Conservation (phyloP, 2,329 filamentous ascomycete genomes). For the Colletotrichum horii region DNA sequence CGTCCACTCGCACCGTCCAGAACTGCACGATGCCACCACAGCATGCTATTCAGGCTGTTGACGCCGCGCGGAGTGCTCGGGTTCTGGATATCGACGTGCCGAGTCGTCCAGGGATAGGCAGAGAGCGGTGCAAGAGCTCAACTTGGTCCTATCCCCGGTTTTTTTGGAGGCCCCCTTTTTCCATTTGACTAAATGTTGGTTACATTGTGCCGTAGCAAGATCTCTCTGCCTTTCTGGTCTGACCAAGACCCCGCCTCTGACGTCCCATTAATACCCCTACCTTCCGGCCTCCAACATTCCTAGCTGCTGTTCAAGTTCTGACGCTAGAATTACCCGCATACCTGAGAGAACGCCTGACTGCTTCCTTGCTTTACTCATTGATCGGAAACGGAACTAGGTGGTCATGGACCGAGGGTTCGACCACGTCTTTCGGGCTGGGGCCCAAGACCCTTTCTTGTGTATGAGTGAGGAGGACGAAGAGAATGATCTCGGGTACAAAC, state of each 20-base stretch:
- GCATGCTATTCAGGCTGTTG: background rate
- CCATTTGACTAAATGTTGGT: background rate
- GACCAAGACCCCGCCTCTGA: background rate
- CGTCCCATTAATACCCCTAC: background rate
- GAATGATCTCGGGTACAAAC: background rate
- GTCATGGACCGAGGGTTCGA: background rate
- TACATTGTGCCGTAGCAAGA: background rate
- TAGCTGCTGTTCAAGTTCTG: background rate
- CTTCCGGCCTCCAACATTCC: background rate
- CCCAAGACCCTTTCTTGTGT: background rate
- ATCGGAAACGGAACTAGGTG: background rate
- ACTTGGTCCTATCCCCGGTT: background rate
- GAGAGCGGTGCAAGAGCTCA: background rate
- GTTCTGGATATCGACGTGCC: rapidly evolving
- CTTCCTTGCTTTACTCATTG: background rate
- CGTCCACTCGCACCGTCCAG: background rate
- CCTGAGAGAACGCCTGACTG: background rate
- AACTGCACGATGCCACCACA: background rate
- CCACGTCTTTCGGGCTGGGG: background rate
- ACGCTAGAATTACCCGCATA: background rate
- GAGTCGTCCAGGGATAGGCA: background rate
- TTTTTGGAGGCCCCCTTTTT: background rate
- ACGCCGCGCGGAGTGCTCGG: background rate
- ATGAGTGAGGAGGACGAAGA: background rate
- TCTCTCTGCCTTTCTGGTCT: background rate